phyloP scores from a whole-genome alignment of 768 basidiomycete species.

The Amylocystis lapponica region DNA sequence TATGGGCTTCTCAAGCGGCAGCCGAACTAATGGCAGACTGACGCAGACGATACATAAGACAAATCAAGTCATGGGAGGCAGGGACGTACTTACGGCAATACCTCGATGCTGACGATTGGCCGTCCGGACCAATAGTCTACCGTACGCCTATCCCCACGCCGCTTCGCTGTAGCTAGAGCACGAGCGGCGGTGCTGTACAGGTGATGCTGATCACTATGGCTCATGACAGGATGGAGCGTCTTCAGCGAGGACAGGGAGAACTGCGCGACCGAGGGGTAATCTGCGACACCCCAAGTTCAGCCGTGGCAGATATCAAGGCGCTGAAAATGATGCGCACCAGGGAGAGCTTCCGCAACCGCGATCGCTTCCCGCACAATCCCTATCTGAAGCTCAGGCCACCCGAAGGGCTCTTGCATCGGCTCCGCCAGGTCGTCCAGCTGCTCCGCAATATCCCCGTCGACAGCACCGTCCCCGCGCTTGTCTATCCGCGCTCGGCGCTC shows the following conservation, averaged over 20 bases:
- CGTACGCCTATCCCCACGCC: conserved; percentile 66
- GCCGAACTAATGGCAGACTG: conserved; percentile 66
- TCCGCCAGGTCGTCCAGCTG: conserved; percentile 36
- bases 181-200: conserved; percentile 65
- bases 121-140: conserved; percentile 87
- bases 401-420: conserved; percentile 51
- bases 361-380: conserved; percentile 92
- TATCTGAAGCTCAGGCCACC: conserved; percentile 94
- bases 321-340: conserved; percentile 48
- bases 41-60: neutral
- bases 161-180: conserved; percentile 67
- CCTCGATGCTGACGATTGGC: conserved; percentile 72
- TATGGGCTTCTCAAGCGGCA: conserved; percentile 68
- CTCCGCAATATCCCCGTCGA: conserved; percentile 3
- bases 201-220: conserved; percentile 73
- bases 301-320: neutral
- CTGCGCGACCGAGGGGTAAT: conserved; percentile 79
- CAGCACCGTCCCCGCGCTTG: neutral
- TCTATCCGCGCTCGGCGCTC: neutral
- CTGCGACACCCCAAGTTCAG: conserved; percentile 32
- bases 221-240: conserved; percentile 60
- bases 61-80: conserved; percentile 4
- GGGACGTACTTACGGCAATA: conserved; percentile 58
- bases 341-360: conserved; percentile 84
- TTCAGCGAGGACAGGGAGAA: conserved; percentile 88